These are phyloP conservation scores for Neurospora sp. DNA, from an alignment of 495 filamentous ascomycete genomes.

Conservation along the genomic window DNA sequence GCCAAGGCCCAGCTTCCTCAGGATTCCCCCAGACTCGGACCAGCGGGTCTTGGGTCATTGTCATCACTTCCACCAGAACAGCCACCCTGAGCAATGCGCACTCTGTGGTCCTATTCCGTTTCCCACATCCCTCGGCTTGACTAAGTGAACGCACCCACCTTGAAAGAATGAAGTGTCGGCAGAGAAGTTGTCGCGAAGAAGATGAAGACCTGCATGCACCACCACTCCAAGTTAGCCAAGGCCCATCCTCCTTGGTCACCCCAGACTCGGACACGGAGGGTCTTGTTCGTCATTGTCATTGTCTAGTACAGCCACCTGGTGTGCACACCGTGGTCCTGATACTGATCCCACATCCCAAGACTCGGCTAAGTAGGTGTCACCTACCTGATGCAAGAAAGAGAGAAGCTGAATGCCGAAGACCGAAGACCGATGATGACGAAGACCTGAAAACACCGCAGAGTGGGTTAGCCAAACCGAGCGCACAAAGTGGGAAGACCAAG, in stretches of 20 bases:
- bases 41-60: neutral
- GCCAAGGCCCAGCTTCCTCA: neutral
- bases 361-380: neutral
- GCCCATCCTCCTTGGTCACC: neutral
- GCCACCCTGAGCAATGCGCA: neutral
- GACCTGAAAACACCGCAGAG: neutral
- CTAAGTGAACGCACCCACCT: neutral
- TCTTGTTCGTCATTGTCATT: neutral
- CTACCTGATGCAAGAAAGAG: neutral
- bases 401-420: neutral
- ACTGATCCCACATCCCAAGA: neutral
- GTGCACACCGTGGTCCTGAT: neutral
- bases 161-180: neutral
- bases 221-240: neutral
- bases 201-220: neutral
- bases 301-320: neutral
- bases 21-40: neutral
- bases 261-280: neutral
- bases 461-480: neutral
- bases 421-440: neutral
- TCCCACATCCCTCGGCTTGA: too few relatives aligned
- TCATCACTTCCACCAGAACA: neutral
- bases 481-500: neutral
- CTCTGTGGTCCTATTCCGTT: neutral
- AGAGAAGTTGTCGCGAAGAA: neutral